phyloP scores from a whole-genome alignment of 2,329 filamentous ascomycete genomes.

The Diplodia seriata region DNA sequence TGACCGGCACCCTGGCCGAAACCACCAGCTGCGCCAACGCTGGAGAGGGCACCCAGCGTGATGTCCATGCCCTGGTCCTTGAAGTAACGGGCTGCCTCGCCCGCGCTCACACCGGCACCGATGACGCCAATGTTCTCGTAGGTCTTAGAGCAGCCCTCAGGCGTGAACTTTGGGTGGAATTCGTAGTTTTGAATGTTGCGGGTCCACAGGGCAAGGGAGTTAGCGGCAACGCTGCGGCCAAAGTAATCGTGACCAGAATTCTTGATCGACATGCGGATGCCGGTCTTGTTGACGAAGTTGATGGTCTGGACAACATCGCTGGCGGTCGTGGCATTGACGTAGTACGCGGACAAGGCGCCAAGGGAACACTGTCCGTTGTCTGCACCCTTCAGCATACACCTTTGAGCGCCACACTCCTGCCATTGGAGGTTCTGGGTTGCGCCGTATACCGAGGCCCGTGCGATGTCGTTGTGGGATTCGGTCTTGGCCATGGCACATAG shows the following conservation, averaged over 20 bases:
- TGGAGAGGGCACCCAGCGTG: constrained; percentile 33
- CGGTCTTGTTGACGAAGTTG: constrained; percentile 36
- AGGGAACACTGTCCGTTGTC: constrained; percentile 19
- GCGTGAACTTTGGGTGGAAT: constrained; percentile 37
- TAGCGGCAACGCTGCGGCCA: constrained; percentile 35
- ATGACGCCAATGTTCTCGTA: constrained; percentile 16
- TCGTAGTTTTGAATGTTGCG: constrained; percentile 34
- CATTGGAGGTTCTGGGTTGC: constrained; percentile 30
- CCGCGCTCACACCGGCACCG: constrained; percentile 16
- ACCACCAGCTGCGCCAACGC: constrained; percentile 52
- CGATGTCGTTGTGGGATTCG: constrained; percentile 11
- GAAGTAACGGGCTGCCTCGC: constrained; percentile 39
- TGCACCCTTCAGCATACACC: constrained; percentile 8
- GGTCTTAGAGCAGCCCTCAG: not conserved
- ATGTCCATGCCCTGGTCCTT: constrained; percentile 18
- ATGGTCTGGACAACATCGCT: constrained; percentile 37
- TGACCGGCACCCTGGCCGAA: constrained; percentile 55
- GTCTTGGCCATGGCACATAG: not conserved
- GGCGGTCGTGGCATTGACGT: constrained; percentile 36
- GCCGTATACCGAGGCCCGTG: constrained; percentile 25
- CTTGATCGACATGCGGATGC: constrained; percentile 39
- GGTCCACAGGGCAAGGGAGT: constrained; percentile 38
- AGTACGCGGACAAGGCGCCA: constrained; percentile 35
- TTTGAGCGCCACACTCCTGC: constrained; percentile 22
- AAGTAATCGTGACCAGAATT: constrained; percentile 40